These are phyloP conservation scores for Hypocrella siamensis DNA, from an alignment of 2,329 filamentous ascomycete genomes.

Conservation along the genomic window DNA sequence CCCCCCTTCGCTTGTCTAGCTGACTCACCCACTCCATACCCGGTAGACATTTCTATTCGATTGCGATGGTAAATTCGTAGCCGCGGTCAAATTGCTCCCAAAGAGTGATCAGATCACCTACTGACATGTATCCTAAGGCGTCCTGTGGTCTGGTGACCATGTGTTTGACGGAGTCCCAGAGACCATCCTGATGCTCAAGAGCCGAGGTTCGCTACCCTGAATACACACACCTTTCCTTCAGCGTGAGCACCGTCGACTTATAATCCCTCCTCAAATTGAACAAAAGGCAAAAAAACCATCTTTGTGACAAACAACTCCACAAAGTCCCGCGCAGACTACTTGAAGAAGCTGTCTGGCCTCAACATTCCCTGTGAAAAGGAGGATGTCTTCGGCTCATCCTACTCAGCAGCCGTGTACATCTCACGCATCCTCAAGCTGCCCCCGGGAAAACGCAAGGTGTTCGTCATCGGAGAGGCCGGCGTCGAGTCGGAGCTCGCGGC, in stretches of 20 bases:
- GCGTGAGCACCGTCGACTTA: no score
- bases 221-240: no score
- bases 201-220: conserved; percentile 43
- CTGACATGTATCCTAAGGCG: conserved; percentile 38
- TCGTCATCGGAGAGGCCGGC: conserved; percentile 78
- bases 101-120: neutral
- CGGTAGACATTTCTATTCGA: conserved; percentile 67
- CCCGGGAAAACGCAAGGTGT: conserved; percentile 77
- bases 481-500: conserved; percentile 77
- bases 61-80: conserved; percentile 62
- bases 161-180: conserved; percentile 75
- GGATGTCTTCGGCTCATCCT: conserved; percentile 91
- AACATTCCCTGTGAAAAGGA: conserved; percentile 69
- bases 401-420: conserved; percentile 93
- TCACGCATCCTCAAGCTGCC: conserved; percentile 75
- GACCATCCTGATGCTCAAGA: conserved; percentile 68
- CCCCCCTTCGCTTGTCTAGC: neutral
- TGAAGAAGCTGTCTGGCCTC: conserved; percentile 72
- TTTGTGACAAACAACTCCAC: conserved; percentile 99
- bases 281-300: conserved; percentile 63
- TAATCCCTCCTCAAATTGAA: neutral
- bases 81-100: neutral
- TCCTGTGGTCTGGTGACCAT: conserved; percentile 91
- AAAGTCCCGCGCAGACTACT: conserved; percentile 84
- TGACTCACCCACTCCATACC: conserved; percentile 19